These are phyloP conservation scores for Cryptosporidium viatorum DNA, from an alignment of 169 alveolate genomes.

Conservation along the genomic window DNA sequence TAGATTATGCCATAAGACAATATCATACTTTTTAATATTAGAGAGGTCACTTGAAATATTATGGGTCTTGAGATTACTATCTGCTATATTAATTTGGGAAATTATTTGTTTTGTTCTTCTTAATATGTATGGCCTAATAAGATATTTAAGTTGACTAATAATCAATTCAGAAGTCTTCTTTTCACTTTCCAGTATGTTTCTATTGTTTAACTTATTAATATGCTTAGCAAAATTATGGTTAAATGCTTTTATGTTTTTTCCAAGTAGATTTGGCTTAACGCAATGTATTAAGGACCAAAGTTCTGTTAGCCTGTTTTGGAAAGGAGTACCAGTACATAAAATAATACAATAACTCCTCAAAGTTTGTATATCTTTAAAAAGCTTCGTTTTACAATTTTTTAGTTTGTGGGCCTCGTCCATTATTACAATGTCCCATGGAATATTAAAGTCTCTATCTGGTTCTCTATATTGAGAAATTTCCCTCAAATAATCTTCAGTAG, in stretches of 20 bases:
- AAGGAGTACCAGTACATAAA: constrained; percentile 79
- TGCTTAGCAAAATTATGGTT: constrained; percentile 22
- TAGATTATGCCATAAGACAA: constrained; percentile 80
- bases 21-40: constrained; percentile 76
- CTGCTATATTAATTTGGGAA: background rate
- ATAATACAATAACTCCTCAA: constrained; percentile 78
- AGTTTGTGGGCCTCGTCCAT: constrained; percentile 86
- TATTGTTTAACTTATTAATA: constrained; percentile 6
- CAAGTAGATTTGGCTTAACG: constrained; percentile 82
- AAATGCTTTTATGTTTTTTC: constrained; percentile 32
- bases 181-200: constrained; percentile 11
- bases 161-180: constrained; percentile 30
- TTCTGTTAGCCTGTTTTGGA: constrained; percentile 42
- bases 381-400: constrained; percentile 79
- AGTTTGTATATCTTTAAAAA: constrained; percentile 72
- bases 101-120: constrained; percentile 77
- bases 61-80: background rate
- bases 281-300: constrained; percentile 73
- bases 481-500: constrained; percentile 11
- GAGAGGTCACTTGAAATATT: background rate
- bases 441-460: background rate
- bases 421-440: constrained; percentile 82
- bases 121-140: constrained; percentile 67
- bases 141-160: constrained; percentile 23
- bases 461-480: constrained; percentile 13